Evolutionary conservation across 257 asterid genomes (phyloP), one percentile per base, ranked within the genome.

Genomic region (Dorcoceras hygrometricum): DNA sequence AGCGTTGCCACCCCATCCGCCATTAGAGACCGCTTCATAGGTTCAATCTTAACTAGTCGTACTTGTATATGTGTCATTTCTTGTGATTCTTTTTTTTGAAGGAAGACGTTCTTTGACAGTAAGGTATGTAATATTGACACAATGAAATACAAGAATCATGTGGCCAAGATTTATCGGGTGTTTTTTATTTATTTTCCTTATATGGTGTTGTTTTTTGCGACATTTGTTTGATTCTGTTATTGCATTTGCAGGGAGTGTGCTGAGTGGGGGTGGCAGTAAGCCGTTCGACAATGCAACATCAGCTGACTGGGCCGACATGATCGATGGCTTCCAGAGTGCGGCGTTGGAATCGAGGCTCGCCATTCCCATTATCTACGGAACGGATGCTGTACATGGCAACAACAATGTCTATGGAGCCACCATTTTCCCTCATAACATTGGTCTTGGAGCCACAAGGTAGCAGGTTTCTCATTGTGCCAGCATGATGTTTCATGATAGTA

Each of bases 381-480:
- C 73, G 8, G 98, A 92, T 77, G 97, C 97, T 8, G 96, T 92
- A 73, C 98, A 92, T 75, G 97, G 98, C 2, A 92, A 92, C 75
- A 87, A 84, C 76, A 92, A 92, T 72, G 98, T 92, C 19, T 84
- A 82, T 71, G 98, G 96, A 58, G 53, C 98, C 77, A 92, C 98
- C 69, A 82, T 92, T 75, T 92, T 92, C 61, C n/a, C n/a, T n/a
- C n/a, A n/a, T n/a, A n/a, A n/a, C n/a, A n/a, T n/a, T n/a, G n/a
- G n/a, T n/a, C 93, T 92, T 63, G 98, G 97, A 57, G 96, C 98
- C 71, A 71, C 90, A 4, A 74, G 90, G 90, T 81, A 64, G 76
- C 63, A 57, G 16, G 6, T 66, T 43, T n/a, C 4, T 26, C n/a
- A n/a, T 71, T 60, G 19, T 1, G n/a, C n/a, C n/a, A n/a, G 23